Evolutionary conservation across 495 filamentous ascomycete genomes (phyloP).

Genomic region (Astrothelium subdiscretum): DNA sequence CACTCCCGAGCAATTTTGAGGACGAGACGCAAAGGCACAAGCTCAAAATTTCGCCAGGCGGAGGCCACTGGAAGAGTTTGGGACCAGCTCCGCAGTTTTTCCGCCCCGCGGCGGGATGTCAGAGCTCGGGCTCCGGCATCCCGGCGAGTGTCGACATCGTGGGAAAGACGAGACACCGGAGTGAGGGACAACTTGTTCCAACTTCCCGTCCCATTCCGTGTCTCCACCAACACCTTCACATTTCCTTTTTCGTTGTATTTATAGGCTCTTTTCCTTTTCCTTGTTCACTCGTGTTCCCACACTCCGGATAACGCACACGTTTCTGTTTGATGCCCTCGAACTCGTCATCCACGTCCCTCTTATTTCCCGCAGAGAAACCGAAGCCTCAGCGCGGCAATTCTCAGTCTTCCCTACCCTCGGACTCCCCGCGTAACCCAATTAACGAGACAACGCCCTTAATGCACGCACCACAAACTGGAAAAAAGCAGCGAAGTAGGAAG

Average conservation of each 20-base stretch:
- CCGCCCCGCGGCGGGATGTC: too few relatives aligned
- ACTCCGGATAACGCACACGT: background rate
- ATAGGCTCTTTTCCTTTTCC: background rate
- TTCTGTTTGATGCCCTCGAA: background rate
- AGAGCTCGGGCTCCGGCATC: too few relatives aligned
- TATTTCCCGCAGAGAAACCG: background rate
- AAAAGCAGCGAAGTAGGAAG: background rate
- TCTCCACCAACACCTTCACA: background rate
- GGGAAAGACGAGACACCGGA: too few relatives aligned
- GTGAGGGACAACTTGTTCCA: too few relatives aligned
- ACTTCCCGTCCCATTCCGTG: background rate
- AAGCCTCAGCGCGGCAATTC: background rate
- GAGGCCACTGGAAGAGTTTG: background rate
- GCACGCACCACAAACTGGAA: background rate
- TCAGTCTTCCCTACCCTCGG: background rate
- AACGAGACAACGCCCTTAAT: background rate
- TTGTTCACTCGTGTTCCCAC: background rate
- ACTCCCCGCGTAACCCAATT: background rate
- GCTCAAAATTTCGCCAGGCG: background rate
- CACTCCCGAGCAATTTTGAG: background rate
- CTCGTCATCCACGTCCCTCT: background rate
- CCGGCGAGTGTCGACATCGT: too few relatives aligned
- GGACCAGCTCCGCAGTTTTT: background rate
- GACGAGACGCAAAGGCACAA: background rate
- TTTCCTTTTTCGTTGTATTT: background rate